Evolutionary conservation across 345 rosid genomes (phyloP).

Genomic region (Arabis alpina): DNA sequence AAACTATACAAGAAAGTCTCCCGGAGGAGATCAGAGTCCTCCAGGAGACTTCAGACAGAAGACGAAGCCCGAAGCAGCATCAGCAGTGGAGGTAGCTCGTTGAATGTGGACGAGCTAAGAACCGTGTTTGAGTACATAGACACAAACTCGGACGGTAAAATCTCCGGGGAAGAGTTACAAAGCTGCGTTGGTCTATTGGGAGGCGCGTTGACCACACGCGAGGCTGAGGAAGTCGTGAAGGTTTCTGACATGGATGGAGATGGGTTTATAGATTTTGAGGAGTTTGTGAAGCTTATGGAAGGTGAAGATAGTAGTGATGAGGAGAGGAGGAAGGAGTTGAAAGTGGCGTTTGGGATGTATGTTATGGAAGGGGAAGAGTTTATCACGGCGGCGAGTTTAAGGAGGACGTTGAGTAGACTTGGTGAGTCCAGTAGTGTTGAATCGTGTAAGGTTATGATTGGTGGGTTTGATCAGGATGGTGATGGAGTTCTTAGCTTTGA

Average conservation of each 20-base stretch:
- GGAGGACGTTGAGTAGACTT: conserved; percentile 55
- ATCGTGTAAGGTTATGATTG: conserved; percentile 65
- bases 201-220: conserved; percentile 48
- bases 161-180: conserved; percentile 59
- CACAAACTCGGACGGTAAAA: conserved; percentile 58
- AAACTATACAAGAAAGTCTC: conserved; percentile 42
- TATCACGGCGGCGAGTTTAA: conserved; percentile 62
- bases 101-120: conserved; percentile 37
- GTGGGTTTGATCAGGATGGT: conserved; percentile 62
- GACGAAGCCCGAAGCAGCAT: conserved; percentile 17
- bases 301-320: conserved; percentile 45
- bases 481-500: conserved; percentile 73
- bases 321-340: conserved; percentile 49
- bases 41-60: neutral
- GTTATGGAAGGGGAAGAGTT: conserved; percentile 53
- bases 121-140: conserved; percentile 59
- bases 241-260: conserved; percentile 59
- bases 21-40: conserved; percentile 27
- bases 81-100: conserved; percentile 22
- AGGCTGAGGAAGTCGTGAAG: conserved; percentile 55
- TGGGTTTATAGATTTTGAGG: conserved; percentile 59
- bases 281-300: conserved; percentile 55
- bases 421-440: conserved; percentile 57
- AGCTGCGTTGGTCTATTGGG: conserved; percentile 53
- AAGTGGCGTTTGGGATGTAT: conserved; percentile 61